A percentile compares a stretch with the other conserved stretches of the same genome.
Evolutionary conservation across 306 rosid species (phyloP).

Genomic region (Malus sylvestris): DNA sequence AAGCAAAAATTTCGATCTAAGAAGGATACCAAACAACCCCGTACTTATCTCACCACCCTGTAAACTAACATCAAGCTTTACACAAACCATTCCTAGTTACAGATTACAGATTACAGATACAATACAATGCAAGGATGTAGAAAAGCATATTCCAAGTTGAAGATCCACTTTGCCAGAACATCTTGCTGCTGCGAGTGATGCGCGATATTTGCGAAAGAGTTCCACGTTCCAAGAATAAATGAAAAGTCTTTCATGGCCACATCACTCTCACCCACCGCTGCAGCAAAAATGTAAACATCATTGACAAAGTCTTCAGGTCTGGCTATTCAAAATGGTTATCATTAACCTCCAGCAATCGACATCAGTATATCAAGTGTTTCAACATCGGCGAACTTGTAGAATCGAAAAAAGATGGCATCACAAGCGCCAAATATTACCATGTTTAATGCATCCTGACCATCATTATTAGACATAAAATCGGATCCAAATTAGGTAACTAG

Average conservation of each 20-base stretch:
- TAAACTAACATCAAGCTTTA: background rate
- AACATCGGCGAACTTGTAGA: background rate
- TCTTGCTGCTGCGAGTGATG: background rate
- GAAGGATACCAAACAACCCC: background rate
- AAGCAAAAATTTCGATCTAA: background rate
- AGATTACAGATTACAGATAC: background rate
- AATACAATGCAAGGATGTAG: background rate
- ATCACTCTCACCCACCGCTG: constrained; percentile 38
- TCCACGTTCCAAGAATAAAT: background rate
- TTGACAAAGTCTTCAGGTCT: background rate
- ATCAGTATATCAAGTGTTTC: background rate
- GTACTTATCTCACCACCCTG: background rate
- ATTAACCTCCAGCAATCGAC: background rate
- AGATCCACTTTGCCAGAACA: background rate
- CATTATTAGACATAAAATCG: background rate
- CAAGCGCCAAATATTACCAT: background rate
- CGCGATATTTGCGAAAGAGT: background rate
- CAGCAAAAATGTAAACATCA: constrained; percentile 37
- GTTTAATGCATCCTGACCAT: background rate
- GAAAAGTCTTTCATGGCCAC: constrained; percentile 25
- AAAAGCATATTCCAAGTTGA: background rate
- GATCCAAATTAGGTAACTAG: background rate
- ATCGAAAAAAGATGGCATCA: background rate
- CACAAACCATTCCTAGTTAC: background rate
- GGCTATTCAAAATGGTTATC: background rate